Conservation (phyloP, 768 basidiomycete genomes). For the Suillus lakei region DNA sequence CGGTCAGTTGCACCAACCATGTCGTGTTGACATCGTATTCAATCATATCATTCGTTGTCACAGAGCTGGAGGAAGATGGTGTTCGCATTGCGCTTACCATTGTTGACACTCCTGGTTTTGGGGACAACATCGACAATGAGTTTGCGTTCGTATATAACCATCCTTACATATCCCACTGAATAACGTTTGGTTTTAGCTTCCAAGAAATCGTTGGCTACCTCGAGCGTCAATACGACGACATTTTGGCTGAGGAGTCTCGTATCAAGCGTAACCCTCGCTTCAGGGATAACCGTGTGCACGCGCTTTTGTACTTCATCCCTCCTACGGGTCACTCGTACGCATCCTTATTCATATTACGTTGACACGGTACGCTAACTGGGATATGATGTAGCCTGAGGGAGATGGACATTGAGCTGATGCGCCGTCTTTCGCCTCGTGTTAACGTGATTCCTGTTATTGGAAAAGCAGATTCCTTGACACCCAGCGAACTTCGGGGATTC, state of each 20-base stretch:
- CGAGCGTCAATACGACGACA: conserved; percentile 99
- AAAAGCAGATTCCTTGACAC: conserved; percentile 95
- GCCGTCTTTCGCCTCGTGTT: conserved; percentile 94
- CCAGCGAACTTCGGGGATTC: conserved; percentile 91
- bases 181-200: conserved; percentile 59
- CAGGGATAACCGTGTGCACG: conserved; percentile 97
- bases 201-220: conserved; percentile 96
- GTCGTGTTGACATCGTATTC: neutral
- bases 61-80: conserved; percentile 98
- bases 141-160: conserved; percentile 73
- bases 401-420: conserved; percentile 99
- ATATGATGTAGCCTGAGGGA: conserved; percentile 73
- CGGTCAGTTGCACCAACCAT: conserved; percentile 49
- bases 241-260: conserved; percentile 96
- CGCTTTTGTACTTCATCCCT: conserved; percentile 96
- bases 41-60: conserved; percentile 8
- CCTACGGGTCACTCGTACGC: conserved; percentile 97
- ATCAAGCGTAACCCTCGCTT: conserved; percentile 99
- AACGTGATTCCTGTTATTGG: conserved; percentile 99
- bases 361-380: neutral
- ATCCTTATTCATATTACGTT: neutral
- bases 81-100: conserved; percentile 97
- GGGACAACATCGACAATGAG: conserved; percentile 98
- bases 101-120: conserved; percentile 98
- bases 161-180: conserved; percentile 8